A percentile compares a stretch with the other conserved stretches of the same genome.
These are phyloP conservation scores for Haplographium delicatum DNA, from an alignment of 495 filamentous ascomycete species.

Conservation along the genomic window DNA sequence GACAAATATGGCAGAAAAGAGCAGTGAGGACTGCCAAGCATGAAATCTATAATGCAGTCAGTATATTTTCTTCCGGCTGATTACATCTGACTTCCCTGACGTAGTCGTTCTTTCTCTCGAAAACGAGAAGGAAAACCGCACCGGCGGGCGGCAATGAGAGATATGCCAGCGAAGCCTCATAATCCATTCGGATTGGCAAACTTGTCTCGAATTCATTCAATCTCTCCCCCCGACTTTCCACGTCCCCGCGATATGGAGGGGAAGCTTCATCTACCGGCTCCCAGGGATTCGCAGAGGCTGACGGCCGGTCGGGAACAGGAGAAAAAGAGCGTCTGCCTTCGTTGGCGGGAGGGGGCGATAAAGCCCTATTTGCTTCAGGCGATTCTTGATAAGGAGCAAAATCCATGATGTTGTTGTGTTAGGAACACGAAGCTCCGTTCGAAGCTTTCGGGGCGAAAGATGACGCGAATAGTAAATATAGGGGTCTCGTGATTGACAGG, in stretches of 20 bases:
- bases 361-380: conserved; percentile 67
- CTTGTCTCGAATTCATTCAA: conserved; percentile 66
- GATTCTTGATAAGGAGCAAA: conserved; percentile 95
- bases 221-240: conserved; percentile 19
- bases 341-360: conserved; percentile 57
- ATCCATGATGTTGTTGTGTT: conserved; percentile 54
- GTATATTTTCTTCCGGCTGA: neutral
- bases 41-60: conserved; percentile 65
- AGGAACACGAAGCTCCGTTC: neutral
- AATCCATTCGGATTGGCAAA: conserved; percentile 61
- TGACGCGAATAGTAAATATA: too few species aligned
- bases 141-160: conserved; percentile 81
- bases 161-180: conserved; percentile 91
- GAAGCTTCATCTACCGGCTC: conserved; percentile 23
- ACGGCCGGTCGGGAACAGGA: conserved; percentile 37
- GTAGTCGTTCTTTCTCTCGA: conserved; percentile 95
- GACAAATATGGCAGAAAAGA: conserved; percentile 82
- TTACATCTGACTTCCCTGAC: conserved; percentile 66
- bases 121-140: conserved; percentile 73
- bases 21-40: conserved; percentile 87
- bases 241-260: conserved; percentile 27
- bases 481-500: too few species aligned
- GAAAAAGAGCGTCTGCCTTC: conserved; percentile 40
- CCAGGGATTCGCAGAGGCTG: conserved; percentile 44
- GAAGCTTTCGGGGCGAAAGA: neutral